Percentiles rank a stretch among this genome's conserved stretches.
Conservation (phyloP, 2,329 filamentous ascomycete genomes). For the Aspergillus tamarii region DNA sequence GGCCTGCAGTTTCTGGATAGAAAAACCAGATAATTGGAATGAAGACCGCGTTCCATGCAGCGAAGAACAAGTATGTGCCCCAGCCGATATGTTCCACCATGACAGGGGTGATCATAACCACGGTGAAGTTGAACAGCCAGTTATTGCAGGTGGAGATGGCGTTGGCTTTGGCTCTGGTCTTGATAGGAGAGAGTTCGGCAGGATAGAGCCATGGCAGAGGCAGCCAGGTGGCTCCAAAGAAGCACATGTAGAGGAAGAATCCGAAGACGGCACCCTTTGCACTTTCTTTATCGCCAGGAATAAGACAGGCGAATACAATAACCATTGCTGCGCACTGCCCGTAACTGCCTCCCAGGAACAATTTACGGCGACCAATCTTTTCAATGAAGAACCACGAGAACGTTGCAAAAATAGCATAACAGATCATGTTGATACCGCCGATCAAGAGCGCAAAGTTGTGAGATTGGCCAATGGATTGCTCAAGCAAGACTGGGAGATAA, state of each 20-base stretch:
- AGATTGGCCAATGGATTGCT: constrained; percentile 17
- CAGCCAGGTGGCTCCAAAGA: constrained; percentile 48
- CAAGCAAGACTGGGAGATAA: constrained; percentile 17
- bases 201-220: constrained; percentile 59
- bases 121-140: constrained; percentile 56
- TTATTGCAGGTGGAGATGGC: constrained; percentile 52
- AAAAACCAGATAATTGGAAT: constrained; percentile 54
- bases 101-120: constrained; percentile 48
- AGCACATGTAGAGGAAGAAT: constrained; percentile 25
- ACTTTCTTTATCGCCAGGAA: constrained; percentile 13
- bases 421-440: constrained; percentile 22
- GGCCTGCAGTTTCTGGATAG: constrained; percentile 48
- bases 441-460: constrained; percentile 19
- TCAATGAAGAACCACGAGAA: constrained; percentile 24
- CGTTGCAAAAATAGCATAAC: constrained; percentile 21
- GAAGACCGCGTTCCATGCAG: constrained; percentile 38
- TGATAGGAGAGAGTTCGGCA: constrained; percentile 53
- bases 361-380: constrained; percentile 19
- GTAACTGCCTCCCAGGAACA: constrained; percentile 18
- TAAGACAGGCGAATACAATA: constrained; percentile 18
- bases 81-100: constrained; percentile 35
- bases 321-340: constrained; percentile 19
- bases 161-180: constrained; percentile 52
- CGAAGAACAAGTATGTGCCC: constrained; percentile 40
- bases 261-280: constrained; percentile 23